Conservation (phyloP, 2,329 filamentous ascomycete genomes). For the Ilyonectria mors-panacis region DNA sequence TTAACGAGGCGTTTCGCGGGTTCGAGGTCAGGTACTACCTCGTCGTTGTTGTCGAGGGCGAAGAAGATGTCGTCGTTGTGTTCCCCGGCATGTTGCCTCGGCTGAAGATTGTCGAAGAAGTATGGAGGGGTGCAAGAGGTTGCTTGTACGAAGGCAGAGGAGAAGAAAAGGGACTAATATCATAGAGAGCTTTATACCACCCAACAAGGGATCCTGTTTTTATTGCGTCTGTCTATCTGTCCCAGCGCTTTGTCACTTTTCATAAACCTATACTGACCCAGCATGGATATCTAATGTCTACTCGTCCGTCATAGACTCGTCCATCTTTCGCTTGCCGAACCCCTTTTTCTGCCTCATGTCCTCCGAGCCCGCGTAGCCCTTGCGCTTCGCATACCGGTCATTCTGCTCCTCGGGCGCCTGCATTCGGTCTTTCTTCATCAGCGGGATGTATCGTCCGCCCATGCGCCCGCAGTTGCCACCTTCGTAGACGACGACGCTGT, state of each 20-base stretch:
- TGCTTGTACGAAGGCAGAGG: constrained; percentile 78
- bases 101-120: constrained; percentile 82
- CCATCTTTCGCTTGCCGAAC: constrained; percentile 51
- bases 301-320: constrained; percentile 43
- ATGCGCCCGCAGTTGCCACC: constrained; percentile 68
- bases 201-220: constrained; percentile 16
- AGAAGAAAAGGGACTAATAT: constrained; percentile 50
- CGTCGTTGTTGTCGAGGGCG: constrained; percentile 89
- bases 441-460: constrained; percentile 68
- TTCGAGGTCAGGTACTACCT: constrained; percentile 94
- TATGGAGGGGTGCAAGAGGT: constrained; percentile 88
- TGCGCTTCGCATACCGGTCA: constrained; percentile 73
- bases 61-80: constrained; percentile 92
- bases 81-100: constrained; percentile 87
- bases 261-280: constrained; percentile 4
- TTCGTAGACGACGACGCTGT: constrained; percentile 62
- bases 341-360: constrained; percentile 60
- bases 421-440: constrained; percentile 66
- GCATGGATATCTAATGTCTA: constrained; percentile 31
- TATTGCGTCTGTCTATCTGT: constrained; percentile 20
- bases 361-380: constrained; percentile 68
- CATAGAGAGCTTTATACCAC: constrained; percentile 29
- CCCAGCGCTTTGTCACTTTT: constrained; percentile 19
- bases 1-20: constrained; percentile 94
- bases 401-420: constrained; percentile 70